Evolutionary conservation across 2,329 filamentous ascomycete species (phyloP), one percentile per base, ranked within the genome.

Genomic region (Dothidotthia symphoricarpi): DNA sequence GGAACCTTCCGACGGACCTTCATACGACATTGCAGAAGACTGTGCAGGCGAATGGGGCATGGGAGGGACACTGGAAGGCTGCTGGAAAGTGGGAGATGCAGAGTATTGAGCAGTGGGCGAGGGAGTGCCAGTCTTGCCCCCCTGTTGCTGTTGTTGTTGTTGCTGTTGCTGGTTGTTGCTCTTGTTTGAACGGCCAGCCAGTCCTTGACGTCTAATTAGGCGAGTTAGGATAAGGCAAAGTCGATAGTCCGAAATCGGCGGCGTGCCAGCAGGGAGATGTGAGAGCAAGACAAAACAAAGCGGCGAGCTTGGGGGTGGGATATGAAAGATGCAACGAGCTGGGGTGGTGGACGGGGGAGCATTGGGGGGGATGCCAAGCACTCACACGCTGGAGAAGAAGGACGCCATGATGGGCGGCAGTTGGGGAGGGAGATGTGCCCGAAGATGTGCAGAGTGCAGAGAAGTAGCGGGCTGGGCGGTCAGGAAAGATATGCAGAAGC

Each of bases 1-100:
- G 47, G 61, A 58, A 41, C 60, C 60, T 39, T 67, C 61, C 36
- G 54, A 47, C 19, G 56, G 51, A 29, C 61, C 75, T 71, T 86
- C 83, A 71, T 85, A 80, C 33, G 82, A 80, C 69, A 88, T 82
- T 45, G 79, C 51, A 32, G 63, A 58, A 31, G 54, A 64, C 41
- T 59, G 42, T 31, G 57, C 61, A 24, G 58, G 64, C 26, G 58
- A 67, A 37, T 59, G 54, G 44, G 46, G 63, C 59, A 65, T 63
- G 39, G 59, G 59, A 39, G 62, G 69, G 43, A 62, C 51, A 46
- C 45, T 55, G 33, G 56, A 55, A 30, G 54, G 41, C 41, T 61
- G 60, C 39, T 57, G 57, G 36, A 57, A 61, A 40, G 61, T 66
- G 19, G 64, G 60, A 26, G 63, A 67, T 16, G 53, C 52, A 11